A percentile compares a stretch with the other conserved stretches of the same genome.
Conservation (phyloP, 2,329 filamentous ascomycete genomes). For the Aschersonia sp. region DNA sequence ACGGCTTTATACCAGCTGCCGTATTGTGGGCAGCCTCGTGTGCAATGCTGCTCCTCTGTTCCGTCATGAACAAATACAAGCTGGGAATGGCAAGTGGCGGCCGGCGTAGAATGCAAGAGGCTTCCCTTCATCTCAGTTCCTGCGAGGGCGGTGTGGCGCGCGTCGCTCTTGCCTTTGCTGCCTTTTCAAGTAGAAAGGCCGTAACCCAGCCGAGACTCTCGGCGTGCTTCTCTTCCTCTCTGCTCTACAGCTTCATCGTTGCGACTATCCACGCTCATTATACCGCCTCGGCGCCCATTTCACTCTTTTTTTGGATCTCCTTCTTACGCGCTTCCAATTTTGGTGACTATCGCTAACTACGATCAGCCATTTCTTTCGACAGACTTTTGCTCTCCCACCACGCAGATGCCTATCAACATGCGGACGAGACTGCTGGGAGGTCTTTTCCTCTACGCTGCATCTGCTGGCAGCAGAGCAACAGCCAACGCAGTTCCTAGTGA, state of each 20-base stretch:
- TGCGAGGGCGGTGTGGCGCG: not conserved
- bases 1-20: no score
- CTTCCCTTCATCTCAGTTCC: no score
- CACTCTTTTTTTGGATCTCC: conserved; percentile 16
- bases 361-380: conserved; percentile 10
- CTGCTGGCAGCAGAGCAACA: conserved; percentile 1
- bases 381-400: conserved; percentile 6
- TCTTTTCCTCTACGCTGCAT: conserved; percentile 6
- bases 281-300: conserved; percentile 10
- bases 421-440: conserved; percentile 5
- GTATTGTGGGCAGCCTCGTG: no score
- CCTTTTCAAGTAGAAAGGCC: not conserved
- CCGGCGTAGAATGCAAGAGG: no score
- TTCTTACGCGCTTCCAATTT: conserved; percentile 7
- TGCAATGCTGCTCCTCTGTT: no score
- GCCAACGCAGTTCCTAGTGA: not conserved
- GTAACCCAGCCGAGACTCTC: not conserved
- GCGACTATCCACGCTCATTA: conserved; percentile 9
- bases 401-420: conserved; percentile 9
- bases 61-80: no score
- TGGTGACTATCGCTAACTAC: conserved; percentile 18
- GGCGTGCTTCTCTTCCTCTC: conserved; percentile 1
- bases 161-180: conserved; percentile 1
- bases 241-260: conserved; percentile 7
- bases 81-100: no score